Conservation (phyloP, 2,329 filamentous ascomycete genomes). For the Exophiala sp. region DNA sequence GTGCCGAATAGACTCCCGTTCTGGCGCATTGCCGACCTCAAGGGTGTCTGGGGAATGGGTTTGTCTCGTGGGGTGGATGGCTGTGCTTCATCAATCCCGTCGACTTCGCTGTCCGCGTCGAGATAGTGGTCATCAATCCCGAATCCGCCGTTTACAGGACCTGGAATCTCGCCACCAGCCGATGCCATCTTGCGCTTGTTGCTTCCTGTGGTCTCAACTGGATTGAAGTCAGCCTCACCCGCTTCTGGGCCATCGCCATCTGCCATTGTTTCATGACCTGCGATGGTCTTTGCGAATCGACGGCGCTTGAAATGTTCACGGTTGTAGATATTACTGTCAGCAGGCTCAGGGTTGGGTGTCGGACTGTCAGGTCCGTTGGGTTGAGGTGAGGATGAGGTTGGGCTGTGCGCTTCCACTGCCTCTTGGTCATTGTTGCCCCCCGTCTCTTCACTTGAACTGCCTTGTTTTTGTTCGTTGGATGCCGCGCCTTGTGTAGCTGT, state of each 20-base stretch:
- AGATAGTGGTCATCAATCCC: constrained; percentile 25
- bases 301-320: constrained; percentile 19
- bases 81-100: constrained; percentile 13
- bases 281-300: constrained; percentile 14
- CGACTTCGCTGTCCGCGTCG: constrained; percentile 18
- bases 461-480: constrained; percentile 4
- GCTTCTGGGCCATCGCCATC: neutral
- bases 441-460: constrained; percentile 4
- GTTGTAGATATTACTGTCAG: constrained; percentile 13
- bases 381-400: neutral
- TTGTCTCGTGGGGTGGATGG: constrained; percentile 15
- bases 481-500: constrained; percentile 2
- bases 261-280: constrained; percentile 10
- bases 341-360: constrained; percentile 3
- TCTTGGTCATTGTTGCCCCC: neutral
- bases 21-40: constrained; percentile 20
- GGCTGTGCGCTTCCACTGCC: neutral
- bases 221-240: constrained; percentile 13
- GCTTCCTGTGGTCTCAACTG: constrained; percentile 12
- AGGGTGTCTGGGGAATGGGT: constrained; percentile 11
- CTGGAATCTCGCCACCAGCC: constrained; percentile 16
- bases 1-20: constrained; percentile 5
- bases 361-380: constrained; percentile 7
- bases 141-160: constrained; percentile 16
- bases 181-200: constrained; percentile 22